These are phyloP conservation scores for Malus hybrid DNA, from an alignment of 331 rosid species.

Conservation along the genomic window DNA sequence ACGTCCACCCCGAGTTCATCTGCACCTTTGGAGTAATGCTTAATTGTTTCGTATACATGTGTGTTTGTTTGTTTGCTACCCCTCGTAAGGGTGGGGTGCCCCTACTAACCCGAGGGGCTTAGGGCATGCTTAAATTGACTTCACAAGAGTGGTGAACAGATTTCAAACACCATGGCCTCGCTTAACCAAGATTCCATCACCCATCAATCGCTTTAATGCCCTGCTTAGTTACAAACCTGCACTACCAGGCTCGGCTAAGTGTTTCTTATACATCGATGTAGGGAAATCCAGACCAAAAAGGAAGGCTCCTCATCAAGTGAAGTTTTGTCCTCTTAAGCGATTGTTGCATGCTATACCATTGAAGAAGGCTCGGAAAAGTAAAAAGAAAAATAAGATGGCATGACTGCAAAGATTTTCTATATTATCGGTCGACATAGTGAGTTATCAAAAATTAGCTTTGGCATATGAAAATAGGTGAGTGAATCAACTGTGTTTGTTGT, in stretches of 20 bases:
- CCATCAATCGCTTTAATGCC: too few species aligned
- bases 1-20: neutral
- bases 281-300: constrained; percentile 42
- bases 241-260: too few species aligned
- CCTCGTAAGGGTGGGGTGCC: too few species aligned
- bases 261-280: constrained; percentile 17
- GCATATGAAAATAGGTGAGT: neutral
- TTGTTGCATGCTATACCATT: constrained; percentile 31
- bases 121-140: too few species aligned
- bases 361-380: constrained; percentile 45
- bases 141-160: too few species aligned
- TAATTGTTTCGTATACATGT: neutral
- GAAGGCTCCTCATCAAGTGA: constrained; percentile 21
- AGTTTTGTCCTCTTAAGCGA: constrained; percentile 40
- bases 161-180: too few species aligned
- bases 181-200: too few species aligned
- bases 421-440: neutral
- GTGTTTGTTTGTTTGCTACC: too few species aligned
- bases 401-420: neutral
- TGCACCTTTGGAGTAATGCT: neutral
- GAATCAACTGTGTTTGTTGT: neutral
- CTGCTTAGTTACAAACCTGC: too few species aligned
- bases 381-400: constrained; percentile 22
- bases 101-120: too few species aligned
- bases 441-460: neutral